Evolutionary conservation across 2,329 filamentous ascomycete genomes (phyloP), one percentile per base, ranked within the genome.

Genomic region (Talaromyces sp.): DNA sequence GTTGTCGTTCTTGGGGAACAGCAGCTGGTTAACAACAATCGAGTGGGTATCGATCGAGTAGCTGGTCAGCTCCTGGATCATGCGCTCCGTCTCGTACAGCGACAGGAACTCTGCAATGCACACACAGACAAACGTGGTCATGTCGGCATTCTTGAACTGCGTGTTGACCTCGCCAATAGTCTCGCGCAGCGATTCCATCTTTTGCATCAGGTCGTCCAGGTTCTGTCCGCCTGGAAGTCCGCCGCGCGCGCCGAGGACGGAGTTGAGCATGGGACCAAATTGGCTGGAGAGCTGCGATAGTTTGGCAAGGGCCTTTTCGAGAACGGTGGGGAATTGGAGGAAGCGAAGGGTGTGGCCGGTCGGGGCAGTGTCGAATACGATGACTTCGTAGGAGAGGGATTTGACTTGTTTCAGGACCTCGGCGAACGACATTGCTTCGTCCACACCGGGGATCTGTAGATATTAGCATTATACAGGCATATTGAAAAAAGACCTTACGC

Each of bases 391-490:
- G 56, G 92, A 96, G 74, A 98, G 90, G 47, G 92, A 96, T 81
- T 98, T 98, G 81, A 99, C 95, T 79, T 99, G 95, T 80, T 99
- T 99, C 72, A 99, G 85, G 66, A 99, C 95, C 81, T 99, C 95
- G 75, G 95, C 95, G 74, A 99, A 99, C 61, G 93, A 97, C 95
- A 99, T 99, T 76, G 95, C 95, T 79, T 99, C 95, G 75, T 99
- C 95, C 65, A 99, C 96, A 79, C 95, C 95, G 19, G 95, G 95
- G 65, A 99, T 99, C 91, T 96, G 69, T 11, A 47, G n/a, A 47
- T 4, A 47, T 47, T 47, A 47, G 42, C 42, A 19, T 47, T 47
- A 19, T 47, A 11, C n/a, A 19, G 7, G 5, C 5, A n/a, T 22
- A 32, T 42, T 3, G 10, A n/a, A 19, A 17, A 19, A 6, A 47